Base-by-base conservation (phyloP, 805 yeast species). In the Lachancea meyersii region DNA sequence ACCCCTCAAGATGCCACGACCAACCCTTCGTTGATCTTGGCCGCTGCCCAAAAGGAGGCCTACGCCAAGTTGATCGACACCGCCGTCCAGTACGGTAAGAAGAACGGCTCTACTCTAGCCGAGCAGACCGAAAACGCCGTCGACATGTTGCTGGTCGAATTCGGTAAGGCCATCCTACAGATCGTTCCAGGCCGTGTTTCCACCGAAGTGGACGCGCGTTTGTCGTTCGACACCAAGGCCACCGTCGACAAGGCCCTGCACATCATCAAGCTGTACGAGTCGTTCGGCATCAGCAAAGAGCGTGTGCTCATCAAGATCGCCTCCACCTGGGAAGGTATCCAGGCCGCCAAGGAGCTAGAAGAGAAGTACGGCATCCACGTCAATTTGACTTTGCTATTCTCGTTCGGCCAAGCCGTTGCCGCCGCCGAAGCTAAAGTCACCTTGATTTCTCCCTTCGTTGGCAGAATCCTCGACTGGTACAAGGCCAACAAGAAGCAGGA, bases 1-100 rank as follows among this genome's bases (percentile, higher is more conserved):
- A 86, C 93, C 58, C 98, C 98, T 55, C 97, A 93, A 75, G 98
- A 93, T 70, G 96, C 98, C 54, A 93, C 98, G 58, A 93, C 98
- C 66, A 93, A 93, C 76, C 98, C 98, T 54, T 88, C 97, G 34
- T 76, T 93, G 73, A 91, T 93, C 61, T 75, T 93, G 58, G 97
- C 97, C 52, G 98, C 98, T 46, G 64, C 97, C 45, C 86, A 83
- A 71, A 86, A 88, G 73, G 69, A 88, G 33, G 88, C 83, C 64
- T 93, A 93, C 72, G 83, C 95, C 46, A 75, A 80, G 63, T 76
- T 93, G 66, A 84, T 93, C 53, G 97, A 93, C 66, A 76, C 76
- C 57, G 97, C 98, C 46, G 85, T 93, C 54, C 84, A 78, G 35
- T 86, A 80, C 71, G 96, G 89, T 60, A 80, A 83, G 71, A 60